Percentiles rank a stretch among this genome's conserved stretches.
Evolutionary conservation across 306 rosid genomes (phyloP).

Genomic region (Lathyrus aphaca): DNA sequence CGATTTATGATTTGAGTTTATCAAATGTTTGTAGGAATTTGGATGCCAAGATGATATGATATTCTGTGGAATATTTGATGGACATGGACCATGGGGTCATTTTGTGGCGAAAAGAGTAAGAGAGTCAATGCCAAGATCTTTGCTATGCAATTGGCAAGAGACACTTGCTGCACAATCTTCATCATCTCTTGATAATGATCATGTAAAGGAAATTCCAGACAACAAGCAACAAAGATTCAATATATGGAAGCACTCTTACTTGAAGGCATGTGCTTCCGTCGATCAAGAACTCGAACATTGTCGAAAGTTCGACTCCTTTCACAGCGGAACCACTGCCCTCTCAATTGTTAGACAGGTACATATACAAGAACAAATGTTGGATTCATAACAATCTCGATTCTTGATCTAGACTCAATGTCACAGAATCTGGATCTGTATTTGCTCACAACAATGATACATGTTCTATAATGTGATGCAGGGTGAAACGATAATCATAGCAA

Average conservation of each 20-base stretch:
- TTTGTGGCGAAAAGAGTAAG: conserved; percentile 81
- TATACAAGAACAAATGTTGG: background rate
- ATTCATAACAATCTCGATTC: background rate
- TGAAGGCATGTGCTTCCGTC: conserved; percentile 79
- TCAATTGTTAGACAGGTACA: conserved; percentile 86
- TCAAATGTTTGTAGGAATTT: conserved; percentile 59
- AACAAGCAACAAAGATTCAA: conserved; percentile 56
- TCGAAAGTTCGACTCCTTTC: conserved; percentile 73
- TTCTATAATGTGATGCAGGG: conserved; percentile 61
- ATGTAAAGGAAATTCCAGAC: conserved; percentile 44
- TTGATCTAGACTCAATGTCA: background rate
- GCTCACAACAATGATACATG: background rate
- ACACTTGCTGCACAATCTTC: conserved; percentile 60
- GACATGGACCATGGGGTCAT: conserved; percentile 97
- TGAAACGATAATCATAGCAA: conserved; percentile 67
- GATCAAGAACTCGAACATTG: conserved; percentile 72
- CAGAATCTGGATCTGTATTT: background rate
- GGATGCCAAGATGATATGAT: conserved; percentile 95
- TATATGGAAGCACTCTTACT: conserved; percentile 79
- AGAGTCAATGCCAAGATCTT: conserved; percentile 75
- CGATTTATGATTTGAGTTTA: background rate
- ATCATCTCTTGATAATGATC: conserved; percentile 50
- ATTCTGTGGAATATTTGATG: conserved; percentile 89
- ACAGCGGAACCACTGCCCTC: conserved; percentile 92
- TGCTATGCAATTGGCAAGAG: conserved; percentile 86